Base-by-base conservation (phyloP, 768 basidiomycete genomes). In the Harrya chromipes region DNA sequence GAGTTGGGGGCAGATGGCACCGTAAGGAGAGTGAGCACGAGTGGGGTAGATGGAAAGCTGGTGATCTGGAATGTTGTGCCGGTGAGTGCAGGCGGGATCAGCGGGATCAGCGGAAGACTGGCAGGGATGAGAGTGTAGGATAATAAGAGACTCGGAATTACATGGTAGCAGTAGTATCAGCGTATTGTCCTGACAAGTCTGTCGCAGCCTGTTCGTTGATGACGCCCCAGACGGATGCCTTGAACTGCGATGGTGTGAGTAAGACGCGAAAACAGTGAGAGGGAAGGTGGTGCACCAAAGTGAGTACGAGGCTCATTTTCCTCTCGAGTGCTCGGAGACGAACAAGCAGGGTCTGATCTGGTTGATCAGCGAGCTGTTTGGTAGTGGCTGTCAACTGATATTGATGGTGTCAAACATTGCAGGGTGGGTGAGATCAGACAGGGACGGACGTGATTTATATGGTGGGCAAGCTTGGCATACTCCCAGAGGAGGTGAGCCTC, bases 271-370 rank as follows among this genome's bases (percentile, higher is more conserved):
- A 37, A 31, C 16, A 42, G 47, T 26, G 29, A 20, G 24, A 43
- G 17, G 14, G 38, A 16, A 21, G 1, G 35, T 6, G n/a, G 1
- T 10, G 55, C 62, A 94, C 94, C 68, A 99, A 71, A 0, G 94
- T 98, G 66, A 97, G 70, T 0, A 97, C 94, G 46, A 99, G 76
- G 8, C 90, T 91, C 87, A 99, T 93, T 69, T 97, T 95, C 67
- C 87, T 82, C 64, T 98, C 95, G 40, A 99, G 73, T 6, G 81
- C 75, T 33, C 94, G 77, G 24, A 99, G 71, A 44, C 86, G 84
- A 43, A 78, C 75, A 26, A 97, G 72, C 62, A 97, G 77, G 44
- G 75, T 73, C 53, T 87, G 80, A 63, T 97, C 90, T 1, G 93
- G 93, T 42, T 81, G 76, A 50, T 87, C 82, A 46, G 83, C 78